Conservation (phyloP, 257 asterid species). For the Cordia subcordata region DNA sequence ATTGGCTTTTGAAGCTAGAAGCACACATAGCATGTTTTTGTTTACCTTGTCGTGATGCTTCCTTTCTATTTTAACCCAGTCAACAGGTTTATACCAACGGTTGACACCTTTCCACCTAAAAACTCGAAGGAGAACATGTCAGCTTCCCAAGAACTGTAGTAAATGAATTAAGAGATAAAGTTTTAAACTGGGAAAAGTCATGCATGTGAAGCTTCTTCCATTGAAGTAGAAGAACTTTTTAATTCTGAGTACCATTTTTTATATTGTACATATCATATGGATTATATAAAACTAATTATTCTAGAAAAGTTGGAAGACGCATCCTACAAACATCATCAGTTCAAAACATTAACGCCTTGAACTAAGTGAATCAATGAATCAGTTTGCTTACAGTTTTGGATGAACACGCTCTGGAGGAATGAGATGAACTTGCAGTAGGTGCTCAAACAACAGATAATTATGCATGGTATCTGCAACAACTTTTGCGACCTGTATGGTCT, state of each 20-base stretch:
- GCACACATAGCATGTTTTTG: background rate
- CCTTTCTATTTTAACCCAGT: constrained; percentile 72
- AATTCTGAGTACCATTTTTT: no score
- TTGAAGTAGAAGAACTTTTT: no score
- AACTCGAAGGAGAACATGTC: background rate
- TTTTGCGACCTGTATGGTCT: constrained; percentile 68
- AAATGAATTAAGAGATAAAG: no score
- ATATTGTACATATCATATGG: no score
- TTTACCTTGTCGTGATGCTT: constrained; percentile 79
- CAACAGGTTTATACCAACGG: constrained; percentile 51
- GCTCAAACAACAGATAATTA: constrained; percentile 79
- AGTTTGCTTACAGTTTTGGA: constrained; percentile 61
- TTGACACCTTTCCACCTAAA: constrained; percentile 78
- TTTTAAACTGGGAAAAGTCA: no score
- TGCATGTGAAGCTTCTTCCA: no score
- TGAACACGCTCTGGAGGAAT: constrained; percentile 73
- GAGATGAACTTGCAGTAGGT: constrained; percentile 68
- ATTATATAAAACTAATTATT: no score
- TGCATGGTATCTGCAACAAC: constrained; percentile 92
- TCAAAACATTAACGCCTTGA: no score
- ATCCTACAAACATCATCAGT: no score
- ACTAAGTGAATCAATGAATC: background rate
- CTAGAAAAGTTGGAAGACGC: no score
- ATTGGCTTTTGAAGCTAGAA: background rate
- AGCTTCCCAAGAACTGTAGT: background rate